phyloP scores from a whole-genome alignment of 768 basidiomycete species.

The Agaricus subrufescens region DNA sequence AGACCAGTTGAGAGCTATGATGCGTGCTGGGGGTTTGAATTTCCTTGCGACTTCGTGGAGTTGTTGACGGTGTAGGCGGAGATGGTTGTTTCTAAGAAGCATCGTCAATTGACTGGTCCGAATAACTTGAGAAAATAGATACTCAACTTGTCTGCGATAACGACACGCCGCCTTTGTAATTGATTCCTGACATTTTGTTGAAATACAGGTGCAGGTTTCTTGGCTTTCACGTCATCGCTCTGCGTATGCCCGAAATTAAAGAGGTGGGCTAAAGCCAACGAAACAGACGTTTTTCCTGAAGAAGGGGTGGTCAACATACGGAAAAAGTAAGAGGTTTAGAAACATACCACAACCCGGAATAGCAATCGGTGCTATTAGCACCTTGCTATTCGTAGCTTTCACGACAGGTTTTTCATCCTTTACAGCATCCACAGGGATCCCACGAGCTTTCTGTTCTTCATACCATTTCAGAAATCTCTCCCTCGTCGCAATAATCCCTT shows the following conservation, averaged over 20 bases:
- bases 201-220: conserved; percentile 69
- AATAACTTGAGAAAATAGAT: neutral
- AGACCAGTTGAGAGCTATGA: conserved; percentile 82
- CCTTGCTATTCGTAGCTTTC: conserved; percentile 52
- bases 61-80: conserved; percentile 68
- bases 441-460: conserved; percentile 23
- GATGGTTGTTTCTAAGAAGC: conserved; percentile 75
- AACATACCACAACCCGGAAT: conserved; percentile 88
- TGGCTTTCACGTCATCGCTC: conserved; percentile 81
- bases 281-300: conserved; percentile 82
- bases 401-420: conserved; percentile 18
- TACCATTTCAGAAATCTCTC: conserved; percentile 76
- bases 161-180: conserved; percentile 63
- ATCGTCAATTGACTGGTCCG: neutral
- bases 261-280: conserved; percentile 72
- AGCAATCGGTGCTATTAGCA: conserved; percentile 82
- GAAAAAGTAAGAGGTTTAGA: neutral
- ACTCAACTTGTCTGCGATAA: conserved; percentile 90
- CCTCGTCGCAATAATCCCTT: conserved; percentile 82
- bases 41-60: conserved; percentile 52
- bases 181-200: conserved; percentile 64
- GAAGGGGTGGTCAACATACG: neutral
- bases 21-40: conserved; percentile 51
- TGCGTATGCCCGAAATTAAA: conserved; percentile 92
- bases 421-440: conserved; percentile 32